Evolutionary conservation across 1,284 basidiomycete species (phyloP).

Genomic region (Mixia osmundae): DNA sequence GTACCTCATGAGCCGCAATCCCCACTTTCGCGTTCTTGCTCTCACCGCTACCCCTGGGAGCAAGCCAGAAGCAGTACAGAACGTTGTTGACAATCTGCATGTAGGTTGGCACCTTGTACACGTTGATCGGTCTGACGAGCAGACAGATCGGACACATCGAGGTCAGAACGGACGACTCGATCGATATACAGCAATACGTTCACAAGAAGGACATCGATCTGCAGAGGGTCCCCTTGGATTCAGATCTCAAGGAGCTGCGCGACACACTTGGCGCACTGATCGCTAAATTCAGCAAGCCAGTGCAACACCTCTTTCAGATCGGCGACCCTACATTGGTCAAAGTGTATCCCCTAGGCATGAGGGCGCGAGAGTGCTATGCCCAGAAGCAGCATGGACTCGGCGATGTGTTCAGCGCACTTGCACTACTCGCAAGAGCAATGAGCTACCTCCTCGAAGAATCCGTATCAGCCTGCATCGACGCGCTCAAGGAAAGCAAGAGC

Average conservation of each 20-base stretch:
- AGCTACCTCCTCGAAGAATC: conserved; percentile 9
- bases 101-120: conserved; percentile 14
- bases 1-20: conserved; percentile 77
- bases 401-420: too few relatives aligned
- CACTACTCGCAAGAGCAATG: conserved; percentile 11
- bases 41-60: conserved; percentile 87
- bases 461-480: conserved; percentile 4
- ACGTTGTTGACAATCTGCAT: conserved; percentile 81
- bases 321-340: conserved; percentile 1
- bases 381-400: too few relatives aligned
- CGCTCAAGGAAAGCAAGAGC: conserved; percentile 23
- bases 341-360: conserved; percentile 3
- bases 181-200: conserved; percentile 68
- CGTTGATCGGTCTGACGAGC: background rate
- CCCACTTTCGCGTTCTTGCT: conserved; percentile 75
- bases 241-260: conserved; percentile 22
- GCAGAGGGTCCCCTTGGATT: conserved; percentile 16
- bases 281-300: conserved; percentile 2
- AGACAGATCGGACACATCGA: conserved; percentile 66
- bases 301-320: conserved; percentile 4
- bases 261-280: conserved; percentile 17
- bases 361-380: too few relatives aligned
- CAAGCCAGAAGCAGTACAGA: conserved; percentile 64
- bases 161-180: conserved; percentile 70
- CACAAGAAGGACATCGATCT: conserved; percentile 41